Percentiles rank a stretch among this genome's conserved stretches.
These are phyloP conservation scores for Populus hybrid DNA, from an alignment of 441 rosid species.

Conservation along the genomic window DNA sequence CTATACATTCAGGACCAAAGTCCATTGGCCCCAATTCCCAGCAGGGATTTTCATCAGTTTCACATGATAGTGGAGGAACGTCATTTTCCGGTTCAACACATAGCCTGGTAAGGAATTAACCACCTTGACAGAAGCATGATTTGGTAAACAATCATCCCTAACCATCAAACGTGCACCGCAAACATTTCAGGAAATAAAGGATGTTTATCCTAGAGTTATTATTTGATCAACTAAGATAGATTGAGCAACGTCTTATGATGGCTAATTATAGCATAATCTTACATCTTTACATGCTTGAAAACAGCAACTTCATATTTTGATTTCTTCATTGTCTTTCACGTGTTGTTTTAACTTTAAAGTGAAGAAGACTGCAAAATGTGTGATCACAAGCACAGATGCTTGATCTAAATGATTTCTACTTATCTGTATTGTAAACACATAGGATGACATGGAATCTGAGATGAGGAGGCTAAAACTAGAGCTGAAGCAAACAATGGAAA, in stretches of 20 bases:
- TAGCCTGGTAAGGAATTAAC: conserved; percentile 43
- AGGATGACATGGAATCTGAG: conserved; percentile 89
- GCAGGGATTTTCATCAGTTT: conserved; percentile 51
- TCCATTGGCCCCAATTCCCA: conserved; percentile 38
- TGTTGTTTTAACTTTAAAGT: not conserved
- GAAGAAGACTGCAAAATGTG: not conserved
- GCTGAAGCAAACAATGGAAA: conserved; percentile 86
- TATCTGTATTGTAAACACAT: conserved; percentile 15
- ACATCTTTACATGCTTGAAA: not conserved
- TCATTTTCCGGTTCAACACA: conserved; percentile 61
- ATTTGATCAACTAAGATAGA: not conserved
- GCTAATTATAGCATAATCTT: not conserved
- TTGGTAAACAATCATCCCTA: not conserved
- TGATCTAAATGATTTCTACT: conserved; percentile 8
- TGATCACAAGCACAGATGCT: not conserved
- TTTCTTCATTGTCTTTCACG: not conserved
- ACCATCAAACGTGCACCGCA: not conserved
- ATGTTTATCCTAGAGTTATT: not conserved
- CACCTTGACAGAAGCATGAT: not conserved
- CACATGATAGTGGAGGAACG: conserved; percentile 54
- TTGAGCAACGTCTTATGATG: not conserved
- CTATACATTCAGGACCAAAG: conserved; percentile 50
- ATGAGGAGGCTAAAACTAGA: conserved; percentile 83
- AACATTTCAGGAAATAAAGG: not conserved
- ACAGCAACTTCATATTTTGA: not conserved